These are phyloP conservation scores for Rhizopogon parksii DNA, from an alignment of 1,284 basidiomycete species.

Conservation along the genomic window DNA sequence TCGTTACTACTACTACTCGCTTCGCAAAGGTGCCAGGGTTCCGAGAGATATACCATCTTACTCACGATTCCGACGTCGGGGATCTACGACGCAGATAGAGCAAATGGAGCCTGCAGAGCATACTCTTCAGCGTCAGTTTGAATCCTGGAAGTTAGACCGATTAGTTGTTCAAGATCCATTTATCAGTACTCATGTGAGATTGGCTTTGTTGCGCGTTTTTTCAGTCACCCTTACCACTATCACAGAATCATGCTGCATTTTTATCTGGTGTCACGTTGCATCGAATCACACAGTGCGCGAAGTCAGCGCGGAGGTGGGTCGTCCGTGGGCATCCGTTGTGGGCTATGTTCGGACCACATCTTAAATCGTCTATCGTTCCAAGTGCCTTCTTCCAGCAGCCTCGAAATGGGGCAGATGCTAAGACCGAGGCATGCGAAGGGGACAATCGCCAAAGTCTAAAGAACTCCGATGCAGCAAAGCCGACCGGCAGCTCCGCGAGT, in stretches of 20 bases:
- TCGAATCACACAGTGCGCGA: not conserved
- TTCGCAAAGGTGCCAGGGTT: no score
- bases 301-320: not conserved
- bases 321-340: not conserved
- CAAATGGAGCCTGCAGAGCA: not conserved
- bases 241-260: not conserved
- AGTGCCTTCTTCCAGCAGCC: not conserved
- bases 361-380: not conserved
- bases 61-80: no score
- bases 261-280: not conserved
- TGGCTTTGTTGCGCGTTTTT: no score
- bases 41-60: no score
- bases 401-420: not conserved
- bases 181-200: not conserved
- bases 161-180: not conserved
- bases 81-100: no score
- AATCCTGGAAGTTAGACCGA: not conserved
- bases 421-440: not conserved
- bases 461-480: not conserved
- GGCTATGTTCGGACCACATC: not conserved
- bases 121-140: no score
- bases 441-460: not conserved
- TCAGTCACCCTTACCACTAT: not conserved
- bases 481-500: not conserved
- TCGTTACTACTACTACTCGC: no score